Base-by-base conservation (phyloP, 345 rosid genomes). In the Eutrema heterophyllum region DNA sequence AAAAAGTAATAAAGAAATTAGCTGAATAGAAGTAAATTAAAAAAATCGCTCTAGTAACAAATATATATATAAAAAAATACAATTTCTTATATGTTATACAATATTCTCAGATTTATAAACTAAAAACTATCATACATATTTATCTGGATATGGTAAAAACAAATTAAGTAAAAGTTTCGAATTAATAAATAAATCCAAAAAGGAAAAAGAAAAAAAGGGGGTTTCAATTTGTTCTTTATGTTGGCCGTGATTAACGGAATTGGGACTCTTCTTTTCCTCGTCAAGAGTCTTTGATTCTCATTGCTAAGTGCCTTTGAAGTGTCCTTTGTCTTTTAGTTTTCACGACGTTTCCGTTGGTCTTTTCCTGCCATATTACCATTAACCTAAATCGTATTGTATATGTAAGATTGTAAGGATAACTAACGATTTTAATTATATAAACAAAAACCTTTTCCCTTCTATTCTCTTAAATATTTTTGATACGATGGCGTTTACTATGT, bases 211-310 rank as follows among this genome's bases (percentile, higher is more conserved):
- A n/a, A n/a, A n/a, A n/a, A n/a, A n/a, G n/a, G 13, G 12, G n/a
- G 27, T 12, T 24, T 32, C 2, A 59, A 4, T 30, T 58, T 27
- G 63, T 68, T 32, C 68, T 58, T 67, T 50, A 50, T 49, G 62
- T 41, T 58, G 52, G 67, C 39, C 79, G 73, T 75, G 68, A 75
- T 75, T 75, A 67, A 33, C 79, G 79, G 79, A 32, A 59, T 24
- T 32, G 8, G 32, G 29, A 67, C 10, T 75, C 15, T 18, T 38
- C 54, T 60, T 75, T 75, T 59, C 38, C 33, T 75, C 54, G 44
- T 67, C 46, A 39, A 74, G 67, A 66, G 41, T 53, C 24, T 21
- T 51, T 55, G 73, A 59, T 60, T 75, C 79, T 50, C 39, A 32
- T 50, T 59, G 72, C 78, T 48, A 50, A 57, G 60, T 66, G 73